These are phyloP conservation scores for Podospora pseudocomata DNA, from an alignment of 495 filamentous ascomycete species.

Conservation along the genomic window DNA sequence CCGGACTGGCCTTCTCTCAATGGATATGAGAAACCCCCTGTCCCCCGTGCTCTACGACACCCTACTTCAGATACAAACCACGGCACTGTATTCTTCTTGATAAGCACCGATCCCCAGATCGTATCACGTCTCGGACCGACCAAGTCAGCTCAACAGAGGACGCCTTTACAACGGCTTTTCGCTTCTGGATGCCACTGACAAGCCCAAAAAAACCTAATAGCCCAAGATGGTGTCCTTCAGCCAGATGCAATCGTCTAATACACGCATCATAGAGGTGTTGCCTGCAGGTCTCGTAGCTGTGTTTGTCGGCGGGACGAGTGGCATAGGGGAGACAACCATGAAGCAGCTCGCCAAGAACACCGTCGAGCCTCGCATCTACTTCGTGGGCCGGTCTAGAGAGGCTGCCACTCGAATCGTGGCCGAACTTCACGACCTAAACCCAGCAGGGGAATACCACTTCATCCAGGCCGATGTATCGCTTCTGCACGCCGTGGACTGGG, in stretches of 20 bases:
- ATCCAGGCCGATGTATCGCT: conserved; percentile 55
- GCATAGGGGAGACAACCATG: conserved; percentile 59
- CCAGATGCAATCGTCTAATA: conserved; percentile 39
- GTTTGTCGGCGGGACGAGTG: conserved; percentile 63
- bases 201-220: neutral
- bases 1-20: neutral
- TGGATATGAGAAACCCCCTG: neutral
- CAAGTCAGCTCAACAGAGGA: neutral
- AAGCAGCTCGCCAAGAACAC: conserved; percentile 53
- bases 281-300: conserved; percentile 49
- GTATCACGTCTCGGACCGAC: neutral
- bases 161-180: neutral
- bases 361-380: conserved; percentile 38
- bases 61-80: neutral
- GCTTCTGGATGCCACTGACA: neutral
- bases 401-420: conserved; percentile 42
- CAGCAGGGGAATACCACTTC: conserved; percentile 51
- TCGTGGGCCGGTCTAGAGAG: conserved; percentile 45
- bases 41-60: neutral
- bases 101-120: neutral
- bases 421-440: conserved; percentile 49
- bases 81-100: neutral
- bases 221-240: conserved; percentile 38
- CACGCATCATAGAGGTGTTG: conserved; percentile 34
- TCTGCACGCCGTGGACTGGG: conserved; percentile 56